These are phyloP conservation scores for Hanseniaspora guilliermondii DNA, from an alignment of 805 yeast species.

Conservation along the genomic window DNA sequence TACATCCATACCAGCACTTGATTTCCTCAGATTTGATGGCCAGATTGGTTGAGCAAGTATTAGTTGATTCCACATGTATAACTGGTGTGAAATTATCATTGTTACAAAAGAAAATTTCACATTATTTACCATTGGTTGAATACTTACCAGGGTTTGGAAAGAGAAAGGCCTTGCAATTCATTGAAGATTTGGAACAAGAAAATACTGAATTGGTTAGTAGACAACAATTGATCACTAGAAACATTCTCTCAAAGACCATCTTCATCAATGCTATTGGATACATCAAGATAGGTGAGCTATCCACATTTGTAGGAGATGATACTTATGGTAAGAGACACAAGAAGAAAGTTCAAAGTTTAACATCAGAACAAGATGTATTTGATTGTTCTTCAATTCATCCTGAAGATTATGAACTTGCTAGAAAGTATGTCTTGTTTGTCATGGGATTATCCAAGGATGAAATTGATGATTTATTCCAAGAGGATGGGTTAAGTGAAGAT, in stretches of 20 bases:
- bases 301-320: constrained; percentile 22
- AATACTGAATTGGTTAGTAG: constrained; percentile 54
- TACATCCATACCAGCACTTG: constrained; percentile 63
- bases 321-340: constrained; percentile 27
- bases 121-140: constrained; percentile 57
- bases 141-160: constrained; percentile 90
- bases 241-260: constrained; percentile 63
- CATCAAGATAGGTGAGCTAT: constrained; percentile 53
- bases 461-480: constrained; percentile 2
- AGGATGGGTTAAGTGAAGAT: constrained; percentile 9
- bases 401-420: constrained; percentile 90
- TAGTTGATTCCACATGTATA: constrained; percentile 80
- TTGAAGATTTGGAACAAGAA: constrained; percentile 58
- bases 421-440: constrained; percentile 55
- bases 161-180: constrained; percentile 77
- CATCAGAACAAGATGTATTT: constrained; percentile 56
- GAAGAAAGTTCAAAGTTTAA: constrained; percentile 26
- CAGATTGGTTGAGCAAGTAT: constrained; percentile 62
- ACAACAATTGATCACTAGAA: constrained; percentile 72
- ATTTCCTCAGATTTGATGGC: constrained; percentile 50
- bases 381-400: constrained; percentile 97
- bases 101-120: constrained; percentile 59
- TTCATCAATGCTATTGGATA: constrained; percentile 90
- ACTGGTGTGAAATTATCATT: constrained; percentile 91
- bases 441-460: constrained; percentile 8